A percentile compares a stretch with the other conserved stretches of the same genome.
Conservation (phyloP, 2,329 filamentous ascomycete species). For the Diaporthe australafricana region DNA sequence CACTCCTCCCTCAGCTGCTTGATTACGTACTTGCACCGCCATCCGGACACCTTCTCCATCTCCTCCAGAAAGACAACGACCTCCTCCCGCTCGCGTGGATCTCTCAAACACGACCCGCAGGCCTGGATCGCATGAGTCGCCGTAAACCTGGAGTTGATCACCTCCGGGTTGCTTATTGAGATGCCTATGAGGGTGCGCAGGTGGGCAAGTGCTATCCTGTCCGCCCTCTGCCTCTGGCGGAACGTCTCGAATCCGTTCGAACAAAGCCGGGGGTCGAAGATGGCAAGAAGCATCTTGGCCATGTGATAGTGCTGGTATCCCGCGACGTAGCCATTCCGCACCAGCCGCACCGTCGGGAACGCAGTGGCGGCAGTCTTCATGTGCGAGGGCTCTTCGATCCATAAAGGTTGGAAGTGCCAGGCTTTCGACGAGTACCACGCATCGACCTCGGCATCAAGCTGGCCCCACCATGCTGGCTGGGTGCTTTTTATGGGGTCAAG, state of each 20-base stretch:
- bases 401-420: constrained; percentile 14
- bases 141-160: constrained; percentile 43
- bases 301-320: constrained; percentile 55
- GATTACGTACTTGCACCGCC: constrained; percentile 18
- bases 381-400: constrained; percentile 1
- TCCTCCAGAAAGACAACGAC: constrained; percentile 11
- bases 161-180: constrained; percentile 43
- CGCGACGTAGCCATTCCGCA: constrained; percentile 42
- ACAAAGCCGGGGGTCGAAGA: constrained; percentile 51
- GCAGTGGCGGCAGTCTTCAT: neutral
- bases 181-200: constrained; percentile 43
- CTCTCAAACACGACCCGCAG: constrained; percentile 2
- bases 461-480: constrained; percentile 38
- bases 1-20: constrained; percentile 21
- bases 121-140: constrained; percentile 40
- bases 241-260: constrained; percentile 43
- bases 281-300: constrained; percentile 51
- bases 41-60: constrained; percentile 13
- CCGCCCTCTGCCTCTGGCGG: constrained; percentile 37
- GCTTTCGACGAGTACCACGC: constrained; percentile 42
- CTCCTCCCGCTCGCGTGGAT: constrained; percentile 18
- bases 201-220: constrained; percentile 41
- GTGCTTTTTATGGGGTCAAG: constrained; percentile 47
- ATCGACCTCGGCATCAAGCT: constrained; percentile 40
- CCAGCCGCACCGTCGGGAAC: constrained; percentile 38